These are phyloP conservation scores for Hypholoma fasciculare DNA, from an alignment of 768 basidiomycete genomes.

Conservation along the genomic window DNA sequence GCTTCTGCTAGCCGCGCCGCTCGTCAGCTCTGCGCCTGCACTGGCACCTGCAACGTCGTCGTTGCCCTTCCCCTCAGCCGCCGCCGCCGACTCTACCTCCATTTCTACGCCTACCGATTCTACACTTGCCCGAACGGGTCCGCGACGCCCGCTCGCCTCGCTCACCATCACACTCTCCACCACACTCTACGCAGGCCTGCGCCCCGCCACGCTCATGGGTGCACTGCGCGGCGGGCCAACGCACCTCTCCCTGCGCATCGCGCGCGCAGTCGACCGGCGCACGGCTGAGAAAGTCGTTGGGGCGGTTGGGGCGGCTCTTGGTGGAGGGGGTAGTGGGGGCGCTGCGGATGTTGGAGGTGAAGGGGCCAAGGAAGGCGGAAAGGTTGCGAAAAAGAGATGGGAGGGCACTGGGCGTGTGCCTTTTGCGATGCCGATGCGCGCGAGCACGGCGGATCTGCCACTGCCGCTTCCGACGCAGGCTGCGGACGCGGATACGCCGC, in stretches of 20 bases:
- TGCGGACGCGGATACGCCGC: no score
- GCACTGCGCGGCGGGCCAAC: slow-evolving; percentile 29
- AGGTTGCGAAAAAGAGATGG: no score
- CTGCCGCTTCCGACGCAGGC: no score
- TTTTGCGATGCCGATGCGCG: no score
- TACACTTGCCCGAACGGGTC: not conserved
- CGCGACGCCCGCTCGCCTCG: slow-evolving; percentile 28
- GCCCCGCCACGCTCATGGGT: slow-evolving; percentile 41
- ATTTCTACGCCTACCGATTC: no score
- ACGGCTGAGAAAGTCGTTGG: slow-evolving; percentile 46
- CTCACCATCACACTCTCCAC: slow-evolving; percentile 41
- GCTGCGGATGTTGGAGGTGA: no score
- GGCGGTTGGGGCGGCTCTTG: slow-evolving; percentile 38
- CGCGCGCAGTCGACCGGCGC: slow-evolving; percentile 39
- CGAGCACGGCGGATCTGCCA: no score
- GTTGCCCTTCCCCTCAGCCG: slow-evolving; percentile 4
- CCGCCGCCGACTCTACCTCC: no score
- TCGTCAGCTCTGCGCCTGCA: slow-evolving; percentile 4
- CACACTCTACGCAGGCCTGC: slow-evolving; percentile 45
- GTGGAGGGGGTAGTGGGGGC: slow-evolving; percentile 5
- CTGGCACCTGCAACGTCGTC: not conserved
- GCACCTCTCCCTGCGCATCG: slow-evolving; percentile 35
- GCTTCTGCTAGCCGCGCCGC: slow-evolving; percentile 20
- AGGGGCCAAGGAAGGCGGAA: not conserved
- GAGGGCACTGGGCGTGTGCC: no score